These are phyloP conservation scores for Hyaloperonospora arabidopsidis DNA, from an alignment of 352 stramenopile species.

Conservation along the genomic window DNA sequence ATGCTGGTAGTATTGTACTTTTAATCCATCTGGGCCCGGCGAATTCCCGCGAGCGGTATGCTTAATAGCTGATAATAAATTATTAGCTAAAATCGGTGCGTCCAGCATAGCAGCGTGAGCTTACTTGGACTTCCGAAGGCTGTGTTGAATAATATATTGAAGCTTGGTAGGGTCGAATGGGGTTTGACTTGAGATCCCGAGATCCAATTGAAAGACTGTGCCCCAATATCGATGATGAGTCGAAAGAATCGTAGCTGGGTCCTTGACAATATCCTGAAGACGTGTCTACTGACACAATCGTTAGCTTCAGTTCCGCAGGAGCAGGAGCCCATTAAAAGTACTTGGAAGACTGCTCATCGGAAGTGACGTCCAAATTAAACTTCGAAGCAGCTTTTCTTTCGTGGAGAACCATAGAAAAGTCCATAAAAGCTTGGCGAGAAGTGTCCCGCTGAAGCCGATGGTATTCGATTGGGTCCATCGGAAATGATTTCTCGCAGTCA, in stretches of 20 bases:
- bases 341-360: background rate
- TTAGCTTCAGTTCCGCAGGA: background rate
- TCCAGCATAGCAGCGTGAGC: background rate
- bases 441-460: background rate
- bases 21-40: background rate
- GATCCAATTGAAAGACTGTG: conserved; percentile 3
- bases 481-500: no score
- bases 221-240: conserved; percentile 2
- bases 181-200: conserved; percentile 1
- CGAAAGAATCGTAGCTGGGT: conserved; percentile 1
- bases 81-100: background rate
- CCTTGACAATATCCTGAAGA: conserved; percentile 1
- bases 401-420: background rate
- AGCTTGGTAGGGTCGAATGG: background rate
- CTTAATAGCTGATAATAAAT: conserved; percentile 1
- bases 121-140: background rate
- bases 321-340: background rate
- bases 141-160: background rate
- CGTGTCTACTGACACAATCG: conserved; percentile 5
- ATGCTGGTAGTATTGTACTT: background rate
- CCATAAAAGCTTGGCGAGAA: background rate
- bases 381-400: conserved; percentile 6
- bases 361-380: conserved; percentile 8
- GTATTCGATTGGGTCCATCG: no score
- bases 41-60: background rate